Evolutionary conservation across 176 grass and related monocot genomes (phyloP), one percentile per base, ranked within the genome.

Genomic region (Hyparrhenia diplandra): DNA sequence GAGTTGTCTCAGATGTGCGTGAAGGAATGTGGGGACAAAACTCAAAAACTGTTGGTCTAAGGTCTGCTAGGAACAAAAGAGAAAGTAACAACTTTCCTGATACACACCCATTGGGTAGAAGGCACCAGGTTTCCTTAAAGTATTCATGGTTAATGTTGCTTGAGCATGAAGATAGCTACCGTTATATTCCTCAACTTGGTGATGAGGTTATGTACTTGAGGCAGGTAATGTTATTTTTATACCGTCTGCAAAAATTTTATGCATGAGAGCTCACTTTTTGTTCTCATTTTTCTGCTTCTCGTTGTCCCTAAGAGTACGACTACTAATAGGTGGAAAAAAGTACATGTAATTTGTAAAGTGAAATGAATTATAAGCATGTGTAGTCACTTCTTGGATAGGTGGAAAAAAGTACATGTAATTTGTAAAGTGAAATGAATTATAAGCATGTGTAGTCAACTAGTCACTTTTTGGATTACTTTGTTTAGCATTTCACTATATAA

Each of bases 101-200:
- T 71, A 52, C 66, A 67, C 87, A 87, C 87, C 37, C 39, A 69
- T 63, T 86, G n/a, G 88, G 89, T 40, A 88, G 85, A 84, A 87
- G 79, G 80, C 80, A 78, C 13, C 90, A 92, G 46, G 41, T 65
- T 20, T 55, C 82, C 46, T 59, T 83, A 12, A 98, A 93, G 64
- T 79, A 87, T 78, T 98, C 94, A 8, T 97, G 95, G 95, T 82
- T 98, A 57, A 95, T 98, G 92, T 89, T 98, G 67, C 76, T 81
- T 60, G 92, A 98, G 82, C 95, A 98, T 86, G 95, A 98, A 86
- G 88, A 91, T 45, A 84, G 90, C 65, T 98, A 95, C 79, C 86
- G 95, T 64, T 98, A 95, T 85, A 91, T 98, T 82, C 95, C 95
- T 82, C 95, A 98, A 89, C 80, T 89, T 43, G 92, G 88, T 8